Evolutionary conservation across 805 yeast genomes (phyloP).

Genomic region (Saccharomyces mikatae): DNA sequence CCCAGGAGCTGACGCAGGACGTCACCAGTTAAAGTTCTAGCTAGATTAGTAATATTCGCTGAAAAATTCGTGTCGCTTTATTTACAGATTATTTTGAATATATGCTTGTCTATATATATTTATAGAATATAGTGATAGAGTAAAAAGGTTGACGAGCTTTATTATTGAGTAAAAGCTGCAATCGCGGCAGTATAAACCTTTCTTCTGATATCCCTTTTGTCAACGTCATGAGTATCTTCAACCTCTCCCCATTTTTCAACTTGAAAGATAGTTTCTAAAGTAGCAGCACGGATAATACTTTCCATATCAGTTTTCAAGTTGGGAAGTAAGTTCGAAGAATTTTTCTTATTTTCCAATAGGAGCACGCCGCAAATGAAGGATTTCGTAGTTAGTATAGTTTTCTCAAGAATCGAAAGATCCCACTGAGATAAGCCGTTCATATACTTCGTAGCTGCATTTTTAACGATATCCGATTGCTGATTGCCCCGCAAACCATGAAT

Average conservation of each 20-base stretch:
- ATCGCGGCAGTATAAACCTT: conserved; percentile 73
- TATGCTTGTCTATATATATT: neutral
- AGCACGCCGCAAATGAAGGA: conserved; percentile 78
- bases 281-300: conserved; percentile 67
- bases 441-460: conserved; percentile 56
- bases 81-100: neutral
- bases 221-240: conserved; percentile 98
- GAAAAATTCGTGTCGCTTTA: neutral
- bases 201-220: conserved; percentile 79
- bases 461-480: conserved; percentile 53
- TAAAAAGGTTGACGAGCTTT: too few relatives aligned
- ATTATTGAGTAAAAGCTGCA: conserved; percentile 30
- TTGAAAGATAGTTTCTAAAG: conserved; percentile 77
- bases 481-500: conserved; percentile 75
- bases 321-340: neutral
- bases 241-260: conserved; percentile 96
- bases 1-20: neutral
- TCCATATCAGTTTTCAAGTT: conserved; percentile 33
- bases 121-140: neutral
- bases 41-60: neutral
- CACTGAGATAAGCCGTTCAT: conserved; percentile 54
- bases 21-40: neutral
- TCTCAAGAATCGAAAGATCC: conserved; percentile 83
- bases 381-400: conserved; percentile 78
- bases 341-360: conserved; percentile 42